phyloP scores from a whole-genome alignment of 768 basidiomycete genomes.

The Leucosporidium scottii region DNA sequence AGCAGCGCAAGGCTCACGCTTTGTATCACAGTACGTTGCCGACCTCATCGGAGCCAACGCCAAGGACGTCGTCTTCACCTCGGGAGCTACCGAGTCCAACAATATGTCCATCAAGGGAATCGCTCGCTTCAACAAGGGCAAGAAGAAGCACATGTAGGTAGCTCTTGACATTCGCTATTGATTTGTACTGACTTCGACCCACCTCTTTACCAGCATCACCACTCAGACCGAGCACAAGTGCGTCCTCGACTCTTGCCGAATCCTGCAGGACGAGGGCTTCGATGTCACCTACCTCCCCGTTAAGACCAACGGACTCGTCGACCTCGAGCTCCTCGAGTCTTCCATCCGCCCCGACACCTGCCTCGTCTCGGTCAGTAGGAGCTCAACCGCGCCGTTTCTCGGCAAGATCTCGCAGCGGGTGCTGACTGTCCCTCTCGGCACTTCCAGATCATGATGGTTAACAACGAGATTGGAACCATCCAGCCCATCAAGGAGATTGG shows the following conservation, averaged over 20 bases:
- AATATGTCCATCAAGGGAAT: constrained; percentile 97
- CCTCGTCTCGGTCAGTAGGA: constrained; percentile 60
- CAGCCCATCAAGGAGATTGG: constrained; percentile 96
- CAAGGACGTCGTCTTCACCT: constrained; percentile 96
- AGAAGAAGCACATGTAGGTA: constrained; percentile 80
- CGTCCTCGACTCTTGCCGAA: constrained; percentile 93
- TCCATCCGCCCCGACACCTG: constrained; percentile 83
- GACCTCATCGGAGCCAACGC: constrained; percentile 85
- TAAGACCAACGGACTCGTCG: constrained; percentile 71
- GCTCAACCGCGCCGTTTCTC: not conserved
- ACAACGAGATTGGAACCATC: constrained; percentile 98
- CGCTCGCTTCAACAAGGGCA: constrained; percentile 87
- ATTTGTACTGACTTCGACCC: not conserved
- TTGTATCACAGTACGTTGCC: constrained; percentile 63
- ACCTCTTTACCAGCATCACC: constrained; percentile 25
- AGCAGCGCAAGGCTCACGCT: not conserved
- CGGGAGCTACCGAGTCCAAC: constrained; percentile 95
- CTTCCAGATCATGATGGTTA: constrained; percentile 87
- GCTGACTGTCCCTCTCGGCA: not conserved
- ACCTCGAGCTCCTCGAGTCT: constrained; percentile 67
- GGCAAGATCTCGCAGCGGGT: not conserved
- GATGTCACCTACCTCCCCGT: constrained; percentile 98
- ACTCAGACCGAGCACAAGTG: constrained; percentile 82
- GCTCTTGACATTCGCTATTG: not conserved
- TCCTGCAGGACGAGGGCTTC: constrained; percentile 91